phyloP scores from a whole-genome alignment of 805 yeast genomes.

The Candida saitoana region DNA sequence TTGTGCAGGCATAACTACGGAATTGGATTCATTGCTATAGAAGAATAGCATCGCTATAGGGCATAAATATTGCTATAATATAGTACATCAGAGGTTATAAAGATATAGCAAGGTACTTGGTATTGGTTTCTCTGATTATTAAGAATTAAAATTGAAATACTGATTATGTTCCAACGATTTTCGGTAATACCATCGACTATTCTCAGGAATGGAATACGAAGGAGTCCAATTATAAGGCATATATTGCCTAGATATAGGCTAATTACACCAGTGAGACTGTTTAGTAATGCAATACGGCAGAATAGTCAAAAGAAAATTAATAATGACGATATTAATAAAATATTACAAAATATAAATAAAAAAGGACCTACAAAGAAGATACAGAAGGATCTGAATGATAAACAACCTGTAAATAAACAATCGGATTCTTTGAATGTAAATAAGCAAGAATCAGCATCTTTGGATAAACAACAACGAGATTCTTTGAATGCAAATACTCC shows the following conservation, averaged over 20 bases:
- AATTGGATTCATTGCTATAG: not conserved
- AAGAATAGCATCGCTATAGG: not conserved
- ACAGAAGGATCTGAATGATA: not conserved
- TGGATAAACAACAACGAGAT: not conserved
- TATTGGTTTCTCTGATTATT: too few species aligned
- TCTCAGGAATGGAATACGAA: not conserved
- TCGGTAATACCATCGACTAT: too few species aligned
- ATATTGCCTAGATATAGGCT: not conserved
- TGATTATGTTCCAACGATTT: not conserved
- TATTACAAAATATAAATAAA: not conserved
- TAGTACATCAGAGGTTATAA: not conserved
- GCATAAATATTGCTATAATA: not conserved
- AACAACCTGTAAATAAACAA: not conserved
- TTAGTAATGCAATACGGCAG: not conserved
- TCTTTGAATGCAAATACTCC: too few species aligned
- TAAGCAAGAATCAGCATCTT: not conserved
- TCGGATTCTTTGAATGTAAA: not conserved
- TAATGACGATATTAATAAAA: not conserved
- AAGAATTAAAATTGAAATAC: too few species aligned
- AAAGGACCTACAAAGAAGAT: not conserved
- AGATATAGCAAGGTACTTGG: not conserved
- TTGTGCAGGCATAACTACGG: slow-evolving; percentile 1
- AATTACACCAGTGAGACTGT: not conserved
- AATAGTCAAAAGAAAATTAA: not conserved
- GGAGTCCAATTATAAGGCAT: not conserved